These are phyloP conservation scores for Lipomyces sp. DNA, from an alignment of 805 yeast species.

Conservation along the genomic window DNA sequence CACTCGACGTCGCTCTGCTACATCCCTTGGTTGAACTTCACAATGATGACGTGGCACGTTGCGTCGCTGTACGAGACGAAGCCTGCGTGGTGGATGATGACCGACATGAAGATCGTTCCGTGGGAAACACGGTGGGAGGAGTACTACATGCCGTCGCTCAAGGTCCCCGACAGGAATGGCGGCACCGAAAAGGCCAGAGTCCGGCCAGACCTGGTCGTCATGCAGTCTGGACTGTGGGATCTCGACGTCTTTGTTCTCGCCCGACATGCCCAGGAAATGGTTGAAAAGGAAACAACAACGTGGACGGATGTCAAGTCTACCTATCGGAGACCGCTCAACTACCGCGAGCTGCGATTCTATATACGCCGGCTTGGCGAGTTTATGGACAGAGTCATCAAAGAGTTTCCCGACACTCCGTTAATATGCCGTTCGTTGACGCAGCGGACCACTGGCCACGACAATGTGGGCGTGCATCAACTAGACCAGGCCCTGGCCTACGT, in stretches of 20 bases:
- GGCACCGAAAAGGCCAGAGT: no score
- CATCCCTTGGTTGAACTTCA: conserved; percentile 8
- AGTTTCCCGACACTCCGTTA: conserved; percentile 6
- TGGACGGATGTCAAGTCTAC: conserved; percentile 36
- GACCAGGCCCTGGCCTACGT: conserved; percentile 6
- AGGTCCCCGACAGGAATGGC: not conserved
- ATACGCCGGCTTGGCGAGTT: not conserved
- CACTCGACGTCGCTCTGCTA: conserved; percentile 10
- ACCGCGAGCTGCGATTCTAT: conserved; percentile 10
- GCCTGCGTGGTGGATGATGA: conserved; percentile 16
- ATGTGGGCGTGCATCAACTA: not conserved
- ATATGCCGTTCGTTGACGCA: conserved; percentile 8
- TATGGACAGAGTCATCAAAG: not conserved
- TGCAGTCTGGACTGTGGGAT: conserved; percentile 14
- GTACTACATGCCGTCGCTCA: conserved; percentile 1
- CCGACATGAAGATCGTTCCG: conserved; percentile 1
- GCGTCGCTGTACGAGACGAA: conserved; percentile 1
- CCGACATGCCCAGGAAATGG: conserved; percentile 39
- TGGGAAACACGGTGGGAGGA: conserved; percentile 7
- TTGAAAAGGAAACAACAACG: conserved; percentile 43
- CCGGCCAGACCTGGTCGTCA: conserved; percentile 5
- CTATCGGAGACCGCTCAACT: not conserved
- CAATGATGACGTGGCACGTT: conserved; percentile 12
- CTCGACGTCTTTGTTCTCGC: not conserved
- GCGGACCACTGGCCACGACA: not conserved